These are phyloP conservation scores for Larix sibirica DNA, from an alignment of 83 land plant genomes.

Conservation along the genomic window DNA sequence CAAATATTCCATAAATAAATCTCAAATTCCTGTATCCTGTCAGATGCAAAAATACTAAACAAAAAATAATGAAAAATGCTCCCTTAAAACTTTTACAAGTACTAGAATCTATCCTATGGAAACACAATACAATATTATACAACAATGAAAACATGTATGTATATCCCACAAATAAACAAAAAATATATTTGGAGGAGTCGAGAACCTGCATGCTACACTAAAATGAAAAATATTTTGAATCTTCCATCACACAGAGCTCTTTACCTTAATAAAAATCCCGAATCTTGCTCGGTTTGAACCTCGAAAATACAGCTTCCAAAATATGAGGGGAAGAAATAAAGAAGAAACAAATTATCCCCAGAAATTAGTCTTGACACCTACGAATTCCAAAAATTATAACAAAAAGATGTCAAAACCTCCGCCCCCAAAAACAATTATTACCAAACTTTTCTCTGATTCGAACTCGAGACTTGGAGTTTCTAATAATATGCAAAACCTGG, in stretches of 20 bases:
- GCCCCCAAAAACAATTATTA: not conserved
- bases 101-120: too few relatives aligned
- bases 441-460: not conserved
- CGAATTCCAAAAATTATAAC: not conserved
- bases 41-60: too few relatives aligned
- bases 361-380: not conserved
- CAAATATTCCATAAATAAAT: too few relatives aligned
- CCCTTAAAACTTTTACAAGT: too few relatives aligned
- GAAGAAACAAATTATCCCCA: not conserved
- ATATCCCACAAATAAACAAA: not conserved
- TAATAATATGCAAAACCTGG: slow-evolving; percentile 1
- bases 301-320: too few relatives aligned
- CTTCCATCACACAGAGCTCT: too few relatives aligned
- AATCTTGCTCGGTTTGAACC: too few relatives aligned
- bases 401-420: not conserved
- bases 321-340: too few relatives aligned
- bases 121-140: not conserved
- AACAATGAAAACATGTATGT: not conserved
- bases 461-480: slow-evolving; percentile 8
- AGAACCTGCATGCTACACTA: not conserved
- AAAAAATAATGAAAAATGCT: too few relatives aligned
- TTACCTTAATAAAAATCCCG: too few relatives aligned
- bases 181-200: not conserved
- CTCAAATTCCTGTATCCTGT: too few relatives aligned
- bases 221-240: not conserved